Evolutionary conservation across 2,329 filamentous ascomycete species (phyloP).

Genomic region (Clarireedia monteithiana): DNA sequence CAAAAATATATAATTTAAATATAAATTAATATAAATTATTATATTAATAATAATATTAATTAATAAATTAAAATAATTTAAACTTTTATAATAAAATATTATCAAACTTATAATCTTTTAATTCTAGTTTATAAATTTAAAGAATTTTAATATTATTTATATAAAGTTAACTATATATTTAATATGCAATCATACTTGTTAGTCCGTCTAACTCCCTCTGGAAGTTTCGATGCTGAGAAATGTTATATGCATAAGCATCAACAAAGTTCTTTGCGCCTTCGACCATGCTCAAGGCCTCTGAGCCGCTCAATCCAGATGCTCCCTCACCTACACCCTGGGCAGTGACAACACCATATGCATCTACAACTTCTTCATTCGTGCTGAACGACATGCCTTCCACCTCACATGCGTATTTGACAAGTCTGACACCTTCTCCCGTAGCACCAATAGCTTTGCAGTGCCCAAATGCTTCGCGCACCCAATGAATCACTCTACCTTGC

Average conservation of each 20-base stretch:
- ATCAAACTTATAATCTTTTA: too few relatives aligned
- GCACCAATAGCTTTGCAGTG: conserved; percentile 75
- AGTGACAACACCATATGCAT: conserved; percentile 74
- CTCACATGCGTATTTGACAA: conserved; percentile 44
- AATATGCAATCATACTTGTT: conserved; percentile 60
- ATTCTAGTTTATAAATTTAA: too few relatives aligned
- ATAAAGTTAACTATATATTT: background rate
- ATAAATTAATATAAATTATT: too few relatives aligned
- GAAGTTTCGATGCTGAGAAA: conserved; percentile 68
- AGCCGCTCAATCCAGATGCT: conserved; percentile 42
- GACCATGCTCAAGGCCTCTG: conserved; percentile 51
- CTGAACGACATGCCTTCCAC: conserved; percentile 40
- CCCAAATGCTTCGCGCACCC: conserved; percentile 72
- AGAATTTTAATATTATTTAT: too few relatives aligned
- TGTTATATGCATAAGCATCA: conserved; percentile 60
- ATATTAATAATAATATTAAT: too few relatives aligned
- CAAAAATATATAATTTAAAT: too few relatives aligned
- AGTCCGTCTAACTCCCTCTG: conserved; percentile 66
- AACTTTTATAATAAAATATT: too few relatives aligned
- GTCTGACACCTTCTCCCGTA: conserved; percentile 60
- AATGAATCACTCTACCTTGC: conserved; percentile 68
- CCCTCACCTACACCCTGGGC: conserved; percentile 37
- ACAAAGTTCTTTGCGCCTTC: conserved; percentile 64
- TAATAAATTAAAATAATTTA: too few relatives aligned
- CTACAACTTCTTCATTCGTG: conserved; percentile 38